Conservation (phyloP, 2,329 filamentous ascomycete species). For the Stagonosporopsis cucurbitacearum region DNA sequence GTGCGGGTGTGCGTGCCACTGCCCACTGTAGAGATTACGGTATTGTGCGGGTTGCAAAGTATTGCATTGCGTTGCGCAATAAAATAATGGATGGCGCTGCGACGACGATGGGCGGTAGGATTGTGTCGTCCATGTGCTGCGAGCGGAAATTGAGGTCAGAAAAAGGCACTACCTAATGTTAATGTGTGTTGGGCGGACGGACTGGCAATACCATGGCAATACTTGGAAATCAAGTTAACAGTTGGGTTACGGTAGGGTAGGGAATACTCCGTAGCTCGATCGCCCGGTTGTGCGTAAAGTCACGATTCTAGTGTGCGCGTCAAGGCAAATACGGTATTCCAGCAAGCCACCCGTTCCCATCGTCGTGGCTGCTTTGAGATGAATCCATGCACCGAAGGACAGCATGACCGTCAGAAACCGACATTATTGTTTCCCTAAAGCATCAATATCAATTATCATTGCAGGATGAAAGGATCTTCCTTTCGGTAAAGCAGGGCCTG, state of each 20-base stretch:
- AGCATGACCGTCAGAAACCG: background rate
- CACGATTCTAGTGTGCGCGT: background rate
- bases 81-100: background rate
- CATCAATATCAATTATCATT: background rate
- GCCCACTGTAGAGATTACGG: too few species aligned
- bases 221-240: too few species aligned
- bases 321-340: too few species aligned
- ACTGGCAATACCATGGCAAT: too few species aligned
- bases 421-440: slow-evolving; percentile 7
- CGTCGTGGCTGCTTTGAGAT: background rate
- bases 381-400: background rate
- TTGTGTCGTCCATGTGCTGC: background rate
- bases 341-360: slow-evolving; percentile 4
- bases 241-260: too few species aligned
- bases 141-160: background rate
- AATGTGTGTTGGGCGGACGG: too few species aligned
- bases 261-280: background rate
- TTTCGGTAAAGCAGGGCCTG: slow-evolving; percentile 4
- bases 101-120: background rate
- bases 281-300: background rate
- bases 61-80: background rate
- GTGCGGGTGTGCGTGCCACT: slow-evolving; percentile 11
- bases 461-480: slow-evolving; percentile 3
- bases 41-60: background rate
- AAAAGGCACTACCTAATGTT: background rate